Percentiles rank a stretch among this genome's conserved stretches.
Conservation (phyloP, 148 eudicot genomes). For the Polygonum maritimum region DNA sequence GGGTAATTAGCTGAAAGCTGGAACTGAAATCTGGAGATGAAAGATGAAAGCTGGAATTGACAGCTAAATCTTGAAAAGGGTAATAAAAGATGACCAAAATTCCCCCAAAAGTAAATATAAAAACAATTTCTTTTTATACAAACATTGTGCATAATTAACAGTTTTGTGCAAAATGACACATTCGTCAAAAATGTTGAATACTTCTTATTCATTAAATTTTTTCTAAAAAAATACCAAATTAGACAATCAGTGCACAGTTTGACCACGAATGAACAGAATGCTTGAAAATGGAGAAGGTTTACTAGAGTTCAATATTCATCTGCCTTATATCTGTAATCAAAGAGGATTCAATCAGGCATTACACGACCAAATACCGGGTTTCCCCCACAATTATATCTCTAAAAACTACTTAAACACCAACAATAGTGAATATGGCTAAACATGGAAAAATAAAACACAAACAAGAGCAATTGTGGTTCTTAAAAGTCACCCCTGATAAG, state of each 20-base stretch:
- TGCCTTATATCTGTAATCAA: background rate
- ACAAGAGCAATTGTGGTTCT: background rate
- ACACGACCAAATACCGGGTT: background rate
- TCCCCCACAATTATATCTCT: background rate
- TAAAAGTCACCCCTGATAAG: background rate
- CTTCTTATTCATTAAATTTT: too few species aligned
- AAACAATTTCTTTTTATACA: too few species aligned
- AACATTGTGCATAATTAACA: too few species aligned
- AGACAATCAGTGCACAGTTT: background rate
- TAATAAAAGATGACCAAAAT: too few species aligned
- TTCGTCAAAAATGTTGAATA: background rate
- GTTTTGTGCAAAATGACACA: background rate
- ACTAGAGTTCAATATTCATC: background rate
- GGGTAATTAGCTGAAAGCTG: too few species aligned
- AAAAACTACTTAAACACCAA: background rate
- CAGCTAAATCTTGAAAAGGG: too few species aligned
- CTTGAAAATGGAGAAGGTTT: background rate
- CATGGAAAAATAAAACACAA: background rate
- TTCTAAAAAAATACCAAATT: too few species aligned
- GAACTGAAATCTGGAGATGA: too few species aligned
- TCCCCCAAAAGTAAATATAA: too few species aligned
- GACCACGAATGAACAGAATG: background rate
- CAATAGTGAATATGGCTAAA: background rate
- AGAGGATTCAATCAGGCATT: background rate
- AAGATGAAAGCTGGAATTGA: too few species aligned